Evolutionary conservation across 2,329 filamentous ascomycete species (phyloP).

Genomic region (Pseudovirgaria hyperparasitica): DNA sequence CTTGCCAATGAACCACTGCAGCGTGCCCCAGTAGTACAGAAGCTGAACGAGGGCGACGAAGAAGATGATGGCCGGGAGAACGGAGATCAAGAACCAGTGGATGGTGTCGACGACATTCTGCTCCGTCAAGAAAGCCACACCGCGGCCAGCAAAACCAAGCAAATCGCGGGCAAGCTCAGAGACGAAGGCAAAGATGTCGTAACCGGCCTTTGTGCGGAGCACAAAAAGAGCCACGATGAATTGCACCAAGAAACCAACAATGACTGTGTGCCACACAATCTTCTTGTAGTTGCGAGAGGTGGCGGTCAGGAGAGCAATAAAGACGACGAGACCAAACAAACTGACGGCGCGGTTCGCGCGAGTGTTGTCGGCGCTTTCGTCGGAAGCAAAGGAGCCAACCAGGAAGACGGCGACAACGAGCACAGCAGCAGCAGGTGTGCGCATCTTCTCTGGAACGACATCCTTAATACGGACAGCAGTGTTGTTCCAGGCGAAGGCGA

Average conservation of each 20-base stretch:
- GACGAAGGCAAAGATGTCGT: constrained; percentile 83
- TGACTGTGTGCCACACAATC: constrained; percentile 43
- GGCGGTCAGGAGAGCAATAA: constrained; percentile 52
- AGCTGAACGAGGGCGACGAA: constrained; percentile 89
- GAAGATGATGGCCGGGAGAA: constrained; percentile 90
- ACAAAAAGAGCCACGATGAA: constrained; percentile 86
- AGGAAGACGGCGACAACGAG: constrained; percentile 60
- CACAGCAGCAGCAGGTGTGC: constrained; percentile 48
- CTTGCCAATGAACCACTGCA: constrained; percentile 85
- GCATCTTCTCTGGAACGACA: constrained; percentile 53
- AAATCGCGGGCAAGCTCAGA: constrained; percentile 61
- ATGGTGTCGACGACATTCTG: constrained; percentile 25
- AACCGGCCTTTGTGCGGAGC: constrained; percentile 65
- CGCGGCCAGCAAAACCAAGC: constrained; percentile 62
- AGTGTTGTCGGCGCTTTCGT: constrained; percentile 62
- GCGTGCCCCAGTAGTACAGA: constrained; percentile 63
- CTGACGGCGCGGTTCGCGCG: constrained; percentile 69
- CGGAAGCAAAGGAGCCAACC: constrained; percentile 63
- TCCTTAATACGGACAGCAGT: constrained; percentile 47
- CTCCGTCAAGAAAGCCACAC: constrained; percentile 59
- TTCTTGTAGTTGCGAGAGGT: constrained; percentile 59
- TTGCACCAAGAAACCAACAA: constrained; percentile 78
- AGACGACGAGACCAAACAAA: constrained; percentile 62
- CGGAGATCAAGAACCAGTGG: constrained; percentile 60
- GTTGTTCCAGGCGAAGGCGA: constrained; percentile 55